Conservation (phyloP, 1,139 yeast species). For the Debaryomycetaceae sp. region DNA sequence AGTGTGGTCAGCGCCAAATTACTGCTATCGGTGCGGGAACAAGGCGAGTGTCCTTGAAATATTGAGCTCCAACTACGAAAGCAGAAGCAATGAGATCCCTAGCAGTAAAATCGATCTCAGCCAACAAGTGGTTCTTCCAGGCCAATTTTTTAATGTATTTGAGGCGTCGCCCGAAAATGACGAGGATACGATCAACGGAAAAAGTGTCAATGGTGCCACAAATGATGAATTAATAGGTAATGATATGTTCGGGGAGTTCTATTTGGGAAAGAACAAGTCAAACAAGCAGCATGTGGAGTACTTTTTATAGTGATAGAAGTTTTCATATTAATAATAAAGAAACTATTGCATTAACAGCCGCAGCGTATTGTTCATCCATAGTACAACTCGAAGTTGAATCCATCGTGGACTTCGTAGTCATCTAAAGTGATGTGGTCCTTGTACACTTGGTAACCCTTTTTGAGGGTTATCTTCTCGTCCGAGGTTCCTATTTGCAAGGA, state of each 20-base stretch:
- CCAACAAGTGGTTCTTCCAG: slow-evolving; percentile 30
- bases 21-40: slow-evolving; percentile 95
- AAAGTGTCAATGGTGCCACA: slow-evolving; percentile 36
- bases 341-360: not conserved
- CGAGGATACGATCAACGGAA: slow-evolving; percentile 41
- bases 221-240: slow-evolving; percentile 12
- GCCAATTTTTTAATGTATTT: slow-evolving; percentile 80
- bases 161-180: slow-evolving; percentile 93
- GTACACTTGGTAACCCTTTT: slow-evolving; percentile 75
- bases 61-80: slow-evolving; percentile 28
- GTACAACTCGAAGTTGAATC: slow-evolving; percentile 81
- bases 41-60: slow-evolving; percentile 92
- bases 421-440: slow-evolving; percentile 88
- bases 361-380: slow-evolving; percentile 39
- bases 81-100: slow-evolving; percentile 7
- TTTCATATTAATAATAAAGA: not conserved
- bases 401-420: slow-evolving; percentile 92
- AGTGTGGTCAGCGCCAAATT: slow-evolving; percentile 98
- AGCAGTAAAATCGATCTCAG: slow-evolving; percentile 10
- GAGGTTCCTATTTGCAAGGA: slow-evolving; percentile 81
- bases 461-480: slow-evolving; percentile 59
- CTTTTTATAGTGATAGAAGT: slow-evolving; percentile 41
- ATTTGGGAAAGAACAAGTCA: slow-evolving; percentile 20
- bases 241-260: slow-evolving; percentile 22
- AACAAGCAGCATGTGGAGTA: slow-evolving; percentile 61